Evolutionary conservation across 305 asterid species (phyloP), one percentile per base, ranked within the genome.

Genomic region (Plantago lanceolata): DNA sequence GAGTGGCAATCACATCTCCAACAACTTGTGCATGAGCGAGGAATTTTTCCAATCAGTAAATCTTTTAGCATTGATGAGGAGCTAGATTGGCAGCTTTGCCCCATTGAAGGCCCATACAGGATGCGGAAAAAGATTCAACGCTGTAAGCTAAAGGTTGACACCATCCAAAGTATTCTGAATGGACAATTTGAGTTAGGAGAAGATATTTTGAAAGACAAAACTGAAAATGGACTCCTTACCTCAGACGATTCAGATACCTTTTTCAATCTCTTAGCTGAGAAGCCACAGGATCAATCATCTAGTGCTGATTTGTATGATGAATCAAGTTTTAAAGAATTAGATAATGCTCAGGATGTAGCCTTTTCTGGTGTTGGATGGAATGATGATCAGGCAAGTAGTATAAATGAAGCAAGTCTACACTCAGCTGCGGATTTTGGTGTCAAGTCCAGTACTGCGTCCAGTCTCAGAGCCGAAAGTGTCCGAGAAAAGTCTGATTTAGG

Each of bases 1-100:
- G 97, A 90, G 80, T 94, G 99, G 99, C 97, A 88, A 67, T 74
- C 87, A 70, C 96, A 90, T 79, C 90, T 94, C 71, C 97, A 86
- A 65, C 96, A 90, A 71, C 97, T 94, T 80, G 87, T 87, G 68
- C 99, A 94, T 40, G 99, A 94, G 78, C 88, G 97, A 26, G 99
- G 99, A 66, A 86, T 90, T 72, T 88, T 88, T 50, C 96, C 96
- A 14, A 69, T 86, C 54, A 63, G 76, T 40, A 86, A 83, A 80
- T 80, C 93, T 56, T 80, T 78, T 43, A 61, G 69, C 43, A 71
- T 66, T 64, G 90, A 78, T 49, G 92, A 85, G 68, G 97, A 90
- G 75, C 93, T 77, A 48, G 96, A 84, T 74, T 90, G 96, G 97
- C 83, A 82, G 73, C 96, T 94, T 69, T 94, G 99, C 81, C 97